These are phyloP conservation scores for Tuctoria greenei DNA, from an alignment of 176 grass and related monocot species.

Conservation along the genomic window DNA sequence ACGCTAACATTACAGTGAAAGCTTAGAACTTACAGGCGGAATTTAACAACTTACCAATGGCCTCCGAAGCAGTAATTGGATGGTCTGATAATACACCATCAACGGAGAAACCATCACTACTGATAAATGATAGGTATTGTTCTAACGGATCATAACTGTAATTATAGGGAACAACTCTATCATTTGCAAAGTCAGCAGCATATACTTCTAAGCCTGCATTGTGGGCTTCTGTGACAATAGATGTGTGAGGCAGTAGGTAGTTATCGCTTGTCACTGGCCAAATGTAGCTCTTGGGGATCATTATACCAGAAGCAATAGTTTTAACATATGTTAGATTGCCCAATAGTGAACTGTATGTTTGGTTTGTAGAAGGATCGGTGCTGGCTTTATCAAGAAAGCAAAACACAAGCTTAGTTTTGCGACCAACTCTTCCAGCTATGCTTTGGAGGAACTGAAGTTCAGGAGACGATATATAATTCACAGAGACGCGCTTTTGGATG, in stretches of 20 bases:
- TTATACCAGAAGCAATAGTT: slow-evolving; percentile 71
- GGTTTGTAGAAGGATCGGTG: slow-evolving; percentile 66
- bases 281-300: slow-evolving; percentile 83
- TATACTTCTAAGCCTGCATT: slow-evolving; percentile 71
- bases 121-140: slow-evolving; percentile 58
- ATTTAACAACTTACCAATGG: slow-evolving; percentile 61
- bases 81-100: slow-evolving; percentile 79
- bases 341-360: slow-evolving; percentile 53
- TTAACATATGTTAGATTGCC: slow-evolving; percentile 68
- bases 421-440: slow-evolving; percentile 49
- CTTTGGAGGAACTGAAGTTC: slow-evolving; percentile 65
- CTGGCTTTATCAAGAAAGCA: slow-evolving; percentile 41
- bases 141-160: slow-evolving; percentile 91
- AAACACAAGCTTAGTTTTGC: slow-evolving; percentile 68
- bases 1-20: not conserved
- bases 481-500: slow-evolving; percentile 29
- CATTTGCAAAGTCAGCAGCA: slow-evolving; percentile 83
- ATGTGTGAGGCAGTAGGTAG: slow-evolving; percentile 35
- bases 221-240: slow-evolving; percentile 59
- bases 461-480: slow-evolving; percentile 76
- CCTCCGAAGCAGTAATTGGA: slow-evolving; percentile 70
- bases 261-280: slow-evolving; percentile 63
- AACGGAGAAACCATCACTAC: slow-evolving; percentile 57
- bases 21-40: not conserved
- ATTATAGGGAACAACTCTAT: slow-evolving; percentile 70